Percentiles rank a stretch among this genome's conserved stretches.
phyloP scores from a whole-genome alignment of 1,284 basidiomycete species.

The Somion occarium region DNA sequence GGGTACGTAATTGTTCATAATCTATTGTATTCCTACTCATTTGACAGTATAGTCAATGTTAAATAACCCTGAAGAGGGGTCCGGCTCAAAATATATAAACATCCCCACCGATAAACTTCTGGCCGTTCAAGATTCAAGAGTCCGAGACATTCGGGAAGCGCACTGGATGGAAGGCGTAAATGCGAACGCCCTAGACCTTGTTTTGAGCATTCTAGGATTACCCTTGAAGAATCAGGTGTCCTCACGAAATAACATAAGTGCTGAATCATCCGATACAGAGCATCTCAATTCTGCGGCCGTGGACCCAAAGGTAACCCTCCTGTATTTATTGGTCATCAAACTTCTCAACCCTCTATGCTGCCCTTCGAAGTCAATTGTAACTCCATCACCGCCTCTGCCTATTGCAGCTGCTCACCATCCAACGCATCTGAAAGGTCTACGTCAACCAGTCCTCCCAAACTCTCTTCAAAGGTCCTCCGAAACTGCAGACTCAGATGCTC shows the following conservation, averaged over 20 bases:
- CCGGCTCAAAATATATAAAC: neutral
- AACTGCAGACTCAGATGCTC: neutral
- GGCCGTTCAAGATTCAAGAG: conserved; percentile 3
- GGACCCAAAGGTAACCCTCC: too few relatives aligned
- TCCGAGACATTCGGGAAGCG: neutral
- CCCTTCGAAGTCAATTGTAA: too few relatives aligned
- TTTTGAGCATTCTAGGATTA: too few relatives aligned
- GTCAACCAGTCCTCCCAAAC: neutral
- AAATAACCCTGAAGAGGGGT: neutral
- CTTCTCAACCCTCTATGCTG: too few relatives aligned
- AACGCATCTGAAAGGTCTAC: conserved; percentile 15
- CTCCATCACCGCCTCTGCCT: conserved; percentile 31
- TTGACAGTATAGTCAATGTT: conserved; percentile 9
- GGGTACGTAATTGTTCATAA: conserved; percentile 4
- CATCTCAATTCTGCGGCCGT: too few relatives aligned
- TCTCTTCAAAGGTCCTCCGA: too few relatives aligned
- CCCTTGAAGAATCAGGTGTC: too few relatives aligned
- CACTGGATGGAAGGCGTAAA: too few relatives aligned
- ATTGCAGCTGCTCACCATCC: conserved; percentile 48
- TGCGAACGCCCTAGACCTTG: too few relatives aligned
- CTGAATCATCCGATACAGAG: too few relatives aligned
- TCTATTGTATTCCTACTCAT: conserved; percentile 1
- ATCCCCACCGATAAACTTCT: neutral
- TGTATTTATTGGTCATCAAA: too few relatives aligned
- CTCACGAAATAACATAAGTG: too few relatives aligned